A percentile compares a stretch with the other conserved stretches of the same genome.
Conservation (phyloP, 2,329 filamentous ascomycete genomes). For the Colletotrichum noveboracense region DNA sequence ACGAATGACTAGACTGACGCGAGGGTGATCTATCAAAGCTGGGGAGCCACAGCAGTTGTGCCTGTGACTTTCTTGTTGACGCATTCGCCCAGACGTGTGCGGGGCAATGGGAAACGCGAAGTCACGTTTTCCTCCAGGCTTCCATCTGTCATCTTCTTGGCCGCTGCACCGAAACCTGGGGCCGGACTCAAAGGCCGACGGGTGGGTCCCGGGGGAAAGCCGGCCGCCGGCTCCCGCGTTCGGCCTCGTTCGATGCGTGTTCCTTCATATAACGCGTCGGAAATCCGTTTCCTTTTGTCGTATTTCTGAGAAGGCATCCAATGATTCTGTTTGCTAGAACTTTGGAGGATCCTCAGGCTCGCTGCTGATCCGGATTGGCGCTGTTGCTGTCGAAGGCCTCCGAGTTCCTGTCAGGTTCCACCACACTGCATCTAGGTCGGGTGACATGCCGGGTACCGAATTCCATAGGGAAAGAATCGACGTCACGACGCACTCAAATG, state of each 20-base stretch:
- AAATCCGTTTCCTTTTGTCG: not conserved
- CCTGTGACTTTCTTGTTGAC: not conserved
- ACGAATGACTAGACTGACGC: not conserved
- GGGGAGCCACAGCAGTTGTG: not conserved
- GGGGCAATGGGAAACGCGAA: not conserved
- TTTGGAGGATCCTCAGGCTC: not conserved
- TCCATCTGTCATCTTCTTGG: not conserved
- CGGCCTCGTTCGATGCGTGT: not conserved
- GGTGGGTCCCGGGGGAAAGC: not conserved
- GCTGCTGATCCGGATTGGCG: not conserved
- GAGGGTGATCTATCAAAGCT: not conserved
- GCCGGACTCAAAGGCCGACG: not conserved
- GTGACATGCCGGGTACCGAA: not conserved
- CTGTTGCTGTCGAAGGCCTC: not conserved
- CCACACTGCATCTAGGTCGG: not conserved
- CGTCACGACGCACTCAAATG: not conserved
- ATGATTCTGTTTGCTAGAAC: not conserved
- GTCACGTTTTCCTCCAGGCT: not conserved
- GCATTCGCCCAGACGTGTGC: not conserved
- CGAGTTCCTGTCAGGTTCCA: not conserved
- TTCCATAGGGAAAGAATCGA: not conserved
- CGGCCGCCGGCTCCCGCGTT: not conserved
- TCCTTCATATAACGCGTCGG: not conserved
- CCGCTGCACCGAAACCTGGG: not conserved
- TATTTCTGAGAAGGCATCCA: not conserved